A percentile compares a stretch with the other conserved stretches of the same genome.
These are phyloP conservation scores for Salix udensis DNA, from an alignment of 345 rosid genomes.

Conservation along the genomic window DNA sequence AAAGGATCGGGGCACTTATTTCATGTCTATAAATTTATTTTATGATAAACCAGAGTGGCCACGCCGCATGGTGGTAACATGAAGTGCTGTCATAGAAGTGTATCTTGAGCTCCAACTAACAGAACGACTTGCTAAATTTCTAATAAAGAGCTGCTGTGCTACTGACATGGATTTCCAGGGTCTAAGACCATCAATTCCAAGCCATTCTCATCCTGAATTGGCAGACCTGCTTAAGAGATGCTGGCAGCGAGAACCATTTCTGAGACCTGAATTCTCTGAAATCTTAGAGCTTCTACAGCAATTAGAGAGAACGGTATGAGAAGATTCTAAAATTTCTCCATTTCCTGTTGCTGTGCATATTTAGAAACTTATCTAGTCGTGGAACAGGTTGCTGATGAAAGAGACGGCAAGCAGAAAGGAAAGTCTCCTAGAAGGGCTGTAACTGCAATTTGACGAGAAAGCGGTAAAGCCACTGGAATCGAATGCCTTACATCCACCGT, in stretches of 20 bases:
- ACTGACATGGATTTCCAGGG: slow-evolving; percentile 42
- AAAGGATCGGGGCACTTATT: not conserved
- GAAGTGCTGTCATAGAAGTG: not conserved
- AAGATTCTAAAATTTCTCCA: not conserved
- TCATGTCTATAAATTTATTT: not conserved
- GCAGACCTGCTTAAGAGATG: slow-evolving; percentile 52
- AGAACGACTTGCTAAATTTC: not conserved
- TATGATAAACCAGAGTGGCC: not conserved
- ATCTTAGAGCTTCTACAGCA: slow-evolving; percentile 39
- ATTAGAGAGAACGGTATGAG: slow-evolving; percentile 27
- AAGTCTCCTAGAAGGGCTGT: slow-evolving; percentile 7
- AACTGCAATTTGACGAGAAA: slow-evolving; percentile 5
- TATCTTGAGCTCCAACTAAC: not conserved
- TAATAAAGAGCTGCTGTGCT: not conserved
- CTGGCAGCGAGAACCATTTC: slow-evolving; percentile 56
- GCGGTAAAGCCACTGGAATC: not conserved
- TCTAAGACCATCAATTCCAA: slow-evolving; percentile 55
- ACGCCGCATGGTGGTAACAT: not conserved
- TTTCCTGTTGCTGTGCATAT: not conserved
- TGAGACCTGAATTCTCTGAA: slow-evolving; percentile 66
- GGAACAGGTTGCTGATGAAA: slow-evolving; percentile 23
- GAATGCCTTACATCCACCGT: not conserved
- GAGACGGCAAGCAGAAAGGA: slow-evolving; percentile 10
- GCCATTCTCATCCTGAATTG: slow-evolving; percentile 41
- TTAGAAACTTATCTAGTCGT: slow-evolving; percentile 3